Percentiles rank a stretch among this genome's conserved stretches.
Evolutionary conservation across 2,329 filamentous ascomycete genomes (phyloP).

Genomic region (Penicillium decumbens): DNA sequence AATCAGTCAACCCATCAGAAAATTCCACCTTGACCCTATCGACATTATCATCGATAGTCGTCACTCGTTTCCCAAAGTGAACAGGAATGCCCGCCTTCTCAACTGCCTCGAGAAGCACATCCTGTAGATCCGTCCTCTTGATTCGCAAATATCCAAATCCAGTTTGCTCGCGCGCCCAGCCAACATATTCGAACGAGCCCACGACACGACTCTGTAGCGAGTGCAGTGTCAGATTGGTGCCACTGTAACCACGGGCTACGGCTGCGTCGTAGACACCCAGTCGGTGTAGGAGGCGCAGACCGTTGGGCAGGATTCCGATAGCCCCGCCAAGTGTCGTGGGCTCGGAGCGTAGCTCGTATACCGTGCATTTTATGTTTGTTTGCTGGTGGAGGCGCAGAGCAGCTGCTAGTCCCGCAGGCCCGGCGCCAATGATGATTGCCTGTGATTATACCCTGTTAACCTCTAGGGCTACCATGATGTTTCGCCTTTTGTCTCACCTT

Average conservation of each 20-base stretch:
- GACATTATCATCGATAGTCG: constrained; percentile 20
- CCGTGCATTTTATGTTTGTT: constrained; percentile 18
- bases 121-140: constrained; percentile 27
- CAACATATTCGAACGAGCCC: constrained; percentile 14
- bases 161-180: constrained; percentile 19
- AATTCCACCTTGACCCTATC: constrained; percentile 24
- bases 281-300: constrained; percentile 25
- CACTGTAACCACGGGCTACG: constrained; percentile 13
- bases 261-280: constrained; percentile 25
- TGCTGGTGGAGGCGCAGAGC: constrained; percentile 12
- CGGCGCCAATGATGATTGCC: constrained; percentile 17
- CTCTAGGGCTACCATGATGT: background rate
- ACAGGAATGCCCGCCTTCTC: constrained; percentile 23
- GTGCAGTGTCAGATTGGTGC: constrained; percentile 20
- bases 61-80: constrained; percentile 23
- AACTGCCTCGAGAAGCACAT: constrained; percentile 23
- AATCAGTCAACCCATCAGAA: constrained; percentile 26
- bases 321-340: constrained; percentile 31
- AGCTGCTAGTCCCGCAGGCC: constrained; percentile 16
- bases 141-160: constrained; percentile 32
- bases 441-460: background rate
- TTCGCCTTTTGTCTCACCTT: background rate
- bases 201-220: constrained; percentile 21
- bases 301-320: constrained; percentile 31
- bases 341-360: constrained; percentile 29